Evolutionary conservation across 2,329 filamentous ascomycete species (phyloP), one percentile per base, ranked within the genome.

Genomic region (Sclerotiophoma versabilis): DNA sequence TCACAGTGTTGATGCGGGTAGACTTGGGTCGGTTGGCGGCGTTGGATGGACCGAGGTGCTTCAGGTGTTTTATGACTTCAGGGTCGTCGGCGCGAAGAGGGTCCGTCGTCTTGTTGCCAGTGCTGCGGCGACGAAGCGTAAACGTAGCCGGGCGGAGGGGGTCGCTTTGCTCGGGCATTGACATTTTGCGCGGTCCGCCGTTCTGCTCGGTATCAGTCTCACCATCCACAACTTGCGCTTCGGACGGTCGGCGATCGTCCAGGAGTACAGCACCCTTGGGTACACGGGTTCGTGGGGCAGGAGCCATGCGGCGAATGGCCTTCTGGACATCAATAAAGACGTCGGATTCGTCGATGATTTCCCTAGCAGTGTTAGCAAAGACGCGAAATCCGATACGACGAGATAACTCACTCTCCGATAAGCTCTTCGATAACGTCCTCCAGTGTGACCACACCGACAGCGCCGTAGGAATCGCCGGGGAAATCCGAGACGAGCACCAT

Each of bases 261-360:
- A 79, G 77, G 15, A 86, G 72, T 32, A 86, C 77, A 47, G 80
- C 79, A 37, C 79, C 80, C 61, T 83, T 85, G 17, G 81, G 83
- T n/a, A 86, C 83, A 50, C 89, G 85, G 37, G 87, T 87, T 69
- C 91, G 89, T 1, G 93, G 93, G 1, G 93, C 92, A 1, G 92
- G 92, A 17, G 89, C 86, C 68, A 96, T 84, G 46, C 95, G 90
- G 53, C 95, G 87, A 64, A 99, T 97, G 19, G 95, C 95, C 79
- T 98, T 98, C 81, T 98, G 95, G 2, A 99, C 92, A 74, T 99
- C 95, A 60, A 99, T 89, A 69, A 96, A 99, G 10, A 99, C 95
- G 75, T 99, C 95, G 0, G 93, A 98, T 75, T 99, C 95, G 73
- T 99, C 95, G 59, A 99, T 96, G 61, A 98, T 99, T 83, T 99